Percentiles rank a stretch among this genome's conserved stretches.
These are phyloP conservation scores for Ceratobasidium sp. DNA, from an alignment of 1,284 basidiomycete species.

Conservation along the genomic window DNA sequence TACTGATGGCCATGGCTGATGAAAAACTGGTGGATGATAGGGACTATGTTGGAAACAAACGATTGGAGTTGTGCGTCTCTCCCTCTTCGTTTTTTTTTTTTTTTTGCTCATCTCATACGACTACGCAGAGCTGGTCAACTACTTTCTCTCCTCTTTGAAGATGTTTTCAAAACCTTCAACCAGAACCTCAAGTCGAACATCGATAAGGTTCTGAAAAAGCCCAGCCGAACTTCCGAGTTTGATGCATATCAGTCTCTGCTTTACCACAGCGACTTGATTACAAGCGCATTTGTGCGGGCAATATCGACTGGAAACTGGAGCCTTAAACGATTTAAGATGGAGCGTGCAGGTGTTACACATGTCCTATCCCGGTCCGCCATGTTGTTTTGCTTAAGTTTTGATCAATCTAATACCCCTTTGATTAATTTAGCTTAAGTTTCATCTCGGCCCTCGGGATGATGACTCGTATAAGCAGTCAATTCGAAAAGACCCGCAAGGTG, in stretches of 20 bases:
- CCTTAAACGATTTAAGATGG: slow-evolving; percentile 99
- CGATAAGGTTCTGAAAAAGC: slow-evolving; percentile 98
- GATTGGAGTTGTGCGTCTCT: slow-evolving; percentile 89
- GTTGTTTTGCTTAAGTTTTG: not conserved
- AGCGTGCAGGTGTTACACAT: slow-evolving; percentile 97
- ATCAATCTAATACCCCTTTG: not conserved
- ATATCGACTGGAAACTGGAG: slow-evolving; percentile 99
- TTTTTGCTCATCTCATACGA: not conserved
- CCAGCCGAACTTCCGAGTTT: slow-evolving; percentile 92
- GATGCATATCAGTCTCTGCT: slow-evolving; percentile 95
- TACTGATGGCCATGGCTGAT: slow-evolving; percentile 96
- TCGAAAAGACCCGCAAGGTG: slow-evolving; percentile 99
- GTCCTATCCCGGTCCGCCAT: slow-evolving; percentile 66
- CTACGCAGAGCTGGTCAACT: slow-evolving; percentile 89
- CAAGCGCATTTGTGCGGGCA: slow-evolving; percentile 94
- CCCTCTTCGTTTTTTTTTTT: slow-evolving; percentile 27
- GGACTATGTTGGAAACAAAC: slow-evolving; percentile 99
- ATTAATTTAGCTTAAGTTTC: slow-evolving; percentile 75
- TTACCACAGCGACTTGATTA: slow-evolving; percentile 94
- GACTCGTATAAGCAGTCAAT: slow-evolving; percentile 98
- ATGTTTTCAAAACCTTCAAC: slow-evolving; percentile 99
- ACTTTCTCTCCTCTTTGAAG: slow-evolving; percentile 94
- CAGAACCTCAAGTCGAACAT: slow-evolving; percentile 94
- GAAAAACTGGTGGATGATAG: slow-evolving; percentile 98
- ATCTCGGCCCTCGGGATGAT: slow-evolving; percentile 99